Base-by-base conservation (phyloP, 2,329 filamentous ascomycete species). In the Nemania abortiva region DNA sequence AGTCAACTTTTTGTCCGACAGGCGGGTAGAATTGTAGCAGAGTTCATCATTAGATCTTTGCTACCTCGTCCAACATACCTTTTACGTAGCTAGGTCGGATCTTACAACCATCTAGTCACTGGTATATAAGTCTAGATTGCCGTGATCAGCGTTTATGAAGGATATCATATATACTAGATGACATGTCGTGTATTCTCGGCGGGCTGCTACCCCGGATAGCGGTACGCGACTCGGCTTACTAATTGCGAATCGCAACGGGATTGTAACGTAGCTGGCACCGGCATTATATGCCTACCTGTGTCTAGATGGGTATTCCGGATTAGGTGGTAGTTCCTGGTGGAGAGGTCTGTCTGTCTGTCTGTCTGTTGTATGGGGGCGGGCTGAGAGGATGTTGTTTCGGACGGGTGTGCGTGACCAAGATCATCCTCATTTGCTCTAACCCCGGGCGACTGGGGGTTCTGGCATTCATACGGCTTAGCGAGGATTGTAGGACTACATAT, bases 371-470 rank as follows among this genome's bases (percentile, higher is more conserved):
- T 31, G 15, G 47, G n/a, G 27, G 42, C 22, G n/a, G 58, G 58
- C 22, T 31, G 29, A 54, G 7, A 3, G 2, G 7, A 52, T 54
- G 61, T 53, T 49, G 52, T 39, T 42, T 37, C 57, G 34, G n/a
- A 31, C 52, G 31, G 37, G 54, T 63, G 55, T 68, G 64, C 56
- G 61, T 60, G 68, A 45, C 53, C 42, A 45, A 61, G 56, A 54
- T 34, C 55, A 65, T 57, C 62, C 53, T 65, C 63, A 59, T 69
- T 65, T 60, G 24, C 55, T 57, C 15, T 45, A 22, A 58, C 13
- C 66, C 64, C 50, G 54, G 65, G 50, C 29, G 55, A 52, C 65
- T 55, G 54, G 65, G 65, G 65, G 60, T 59, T 58, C 49, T 59
- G 39, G 5, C 9, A 54, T 27, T 27, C 50, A 42, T 57, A 57